phyloP scores from a whole-genome alignment of 371 early-diverging fungal genomes.

The Mucor piriformis region DNA sequence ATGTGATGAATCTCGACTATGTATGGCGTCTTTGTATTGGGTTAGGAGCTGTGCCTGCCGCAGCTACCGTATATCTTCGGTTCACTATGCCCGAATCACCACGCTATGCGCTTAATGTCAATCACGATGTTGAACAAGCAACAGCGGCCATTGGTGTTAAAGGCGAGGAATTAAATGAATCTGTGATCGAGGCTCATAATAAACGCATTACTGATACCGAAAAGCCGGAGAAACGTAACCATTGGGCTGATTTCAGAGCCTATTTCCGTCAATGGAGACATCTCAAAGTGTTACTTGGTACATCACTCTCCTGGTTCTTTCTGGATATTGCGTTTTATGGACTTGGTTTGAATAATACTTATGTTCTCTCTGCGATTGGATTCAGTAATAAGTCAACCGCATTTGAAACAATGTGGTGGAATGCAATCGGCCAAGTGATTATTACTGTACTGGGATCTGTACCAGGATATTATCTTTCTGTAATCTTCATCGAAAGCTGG shows the following conservation, averaged over 20 bases:
- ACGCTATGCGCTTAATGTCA: conserved; percentile 78
- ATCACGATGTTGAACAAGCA: conserved; percentile 65
- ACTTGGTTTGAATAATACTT: conserved; percentile 70
- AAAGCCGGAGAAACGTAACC: conserved; percentile 6
- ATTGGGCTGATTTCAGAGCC: conserved; percentile 45
- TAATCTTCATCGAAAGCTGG: conserved; percentile 74
- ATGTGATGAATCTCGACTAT: conserved; percentile 66
- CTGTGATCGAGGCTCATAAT: conserved; percentile 24
- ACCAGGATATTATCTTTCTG: conserved; percentile 85
- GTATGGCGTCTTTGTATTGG: conserved; percentile 82
- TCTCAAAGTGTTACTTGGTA: conserved; percentile 51
- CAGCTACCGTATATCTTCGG: conserved; percentile 68
- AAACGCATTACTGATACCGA: conserved; percentile 4
- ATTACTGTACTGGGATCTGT: conserved; percentile 73
- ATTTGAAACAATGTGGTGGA: conserved; percentile 9
- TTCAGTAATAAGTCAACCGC: conserved; percentile 30
- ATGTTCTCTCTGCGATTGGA: conserved; percentile 59
- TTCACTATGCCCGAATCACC: conserved; percentile 89
- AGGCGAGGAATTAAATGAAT: conserved; percentile 23
- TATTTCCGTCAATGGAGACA: conserved; percentile 57
- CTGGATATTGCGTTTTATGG: conserved; percentile 84
- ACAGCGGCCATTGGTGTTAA: conserved; percentile 25
- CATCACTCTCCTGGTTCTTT: conserved; percentile 60
- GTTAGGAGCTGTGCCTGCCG: conserved; percentile 73
- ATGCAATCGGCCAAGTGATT: conserved; percentile 69